A percentile compares a stretch with the other conserved stretches of the same genome.
phyloP scores from a whole-genome alignment of 2,329 filamentous ascomycete species.

The Shiraia sp. region DNA sequence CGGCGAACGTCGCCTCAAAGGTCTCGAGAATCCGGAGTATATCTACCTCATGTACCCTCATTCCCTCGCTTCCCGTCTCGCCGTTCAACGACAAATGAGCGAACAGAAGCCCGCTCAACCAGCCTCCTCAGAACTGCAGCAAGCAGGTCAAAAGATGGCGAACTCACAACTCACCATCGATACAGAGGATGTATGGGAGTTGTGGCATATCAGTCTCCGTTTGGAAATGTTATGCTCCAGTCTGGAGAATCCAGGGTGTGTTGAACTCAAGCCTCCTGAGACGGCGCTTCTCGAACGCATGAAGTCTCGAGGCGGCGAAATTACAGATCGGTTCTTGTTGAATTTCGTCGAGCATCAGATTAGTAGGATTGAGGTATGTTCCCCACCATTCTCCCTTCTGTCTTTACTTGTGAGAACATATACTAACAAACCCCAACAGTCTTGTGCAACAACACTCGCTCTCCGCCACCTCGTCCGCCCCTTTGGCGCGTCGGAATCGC shows the following conservation, averaged over 20 bases:
- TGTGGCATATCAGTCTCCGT: conserved; percentile 87
- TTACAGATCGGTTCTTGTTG: conserved; percentile 84
- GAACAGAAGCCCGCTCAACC: conserved; percentile 47
- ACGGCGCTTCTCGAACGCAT: conserved; percentile 78
- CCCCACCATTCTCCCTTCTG: background rate
- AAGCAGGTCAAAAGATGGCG: conserved; percentile 63
- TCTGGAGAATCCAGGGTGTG: conserved; percentile 71
- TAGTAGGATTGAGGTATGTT: conserved; percentile 86
- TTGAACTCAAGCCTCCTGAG: conserved; percentile 75
- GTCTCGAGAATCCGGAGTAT: conserved; percentile 93
- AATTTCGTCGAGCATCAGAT: conserved; percentile 95
- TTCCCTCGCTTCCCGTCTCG: conserved; percentile 77
- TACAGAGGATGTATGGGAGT: conserved; percentile 80
- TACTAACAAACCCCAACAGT: conserved; percentile 56
- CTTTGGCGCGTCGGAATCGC: conserved; percentile 61
- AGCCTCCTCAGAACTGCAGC: conserved; percentile 46
- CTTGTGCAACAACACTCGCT: conserved; percentile 77
- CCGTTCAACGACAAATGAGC: conserved; percentile 62
- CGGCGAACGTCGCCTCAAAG: conserved; percentile 93
- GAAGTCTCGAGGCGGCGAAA: conserved; percentile 74
- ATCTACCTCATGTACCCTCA: conserved; percentile 96
- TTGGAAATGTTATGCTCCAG: conserved; percentile 92
- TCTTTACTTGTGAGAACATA: too few species aligned
- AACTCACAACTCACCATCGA: conserved; percentile 75
- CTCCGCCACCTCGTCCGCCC: conserved; percentile 80